Conservation (phyloP, 2,329 filamentous ascomycete genomes). For the Ascochyta pisi region DNA sequence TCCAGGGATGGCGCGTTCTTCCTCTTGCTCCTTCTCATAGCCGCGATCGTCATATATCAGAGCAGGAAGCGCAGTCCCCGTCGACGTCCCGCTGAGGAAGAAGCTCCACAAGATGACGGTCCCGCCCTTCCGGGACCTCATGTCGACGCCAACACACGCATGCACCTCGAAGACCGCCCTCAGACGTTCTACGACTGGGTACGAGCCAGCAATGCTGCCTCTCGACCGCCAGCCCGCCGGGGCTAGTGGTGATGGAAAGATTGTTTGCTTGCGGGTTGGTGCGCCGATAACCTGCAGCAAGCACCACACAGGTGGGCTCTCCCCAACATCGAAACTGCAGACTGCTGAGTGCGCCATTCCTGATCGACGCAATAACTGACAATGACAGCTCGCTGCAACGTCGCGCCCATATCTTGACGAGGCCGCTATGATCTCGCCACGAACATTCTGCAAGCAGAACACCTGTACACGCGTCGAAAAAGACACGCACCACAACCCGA, state of each 20-base stretch:
- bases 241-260: not conserved
- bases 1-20: not conserved
- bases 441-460: not conserved
- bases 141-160: slow-evolving; percentile 1
- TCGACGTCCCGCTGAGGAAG: not conserved
- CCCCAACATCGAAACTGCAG: not conserved
- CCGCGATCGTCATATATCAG: not conserved
- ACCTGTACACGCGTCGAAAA: not conserved
- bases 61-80: not conserved
- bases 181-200: slow-evolving; percentile 4
- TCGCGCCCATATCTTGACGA: not conserved
- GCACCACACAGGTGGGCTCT: not conserved
- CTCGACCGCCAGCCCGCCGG: not conserved
- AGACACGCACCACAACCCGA: not conserved
- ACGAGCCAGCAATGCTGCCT: not conserved
- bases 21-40: not conserved
- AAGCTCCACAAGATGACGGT: not conserved
- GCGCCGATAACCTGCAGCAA: slow-evolving; percentile 2
- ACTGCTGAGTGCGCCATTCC: not conserved
- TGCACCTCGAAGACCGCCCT: not conserved
- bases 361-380: not conserved
- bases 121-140: slow-evolving; percentile 2
- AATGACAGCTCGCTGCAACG: not conserved
- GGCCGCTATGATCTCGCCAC: not conserved
- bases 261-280: slow-evolving; percentile 2